Evolutionary conservation across 148 eudicot species (phyloP).

Genomic region (Fallopia convolvulus): DNA sequence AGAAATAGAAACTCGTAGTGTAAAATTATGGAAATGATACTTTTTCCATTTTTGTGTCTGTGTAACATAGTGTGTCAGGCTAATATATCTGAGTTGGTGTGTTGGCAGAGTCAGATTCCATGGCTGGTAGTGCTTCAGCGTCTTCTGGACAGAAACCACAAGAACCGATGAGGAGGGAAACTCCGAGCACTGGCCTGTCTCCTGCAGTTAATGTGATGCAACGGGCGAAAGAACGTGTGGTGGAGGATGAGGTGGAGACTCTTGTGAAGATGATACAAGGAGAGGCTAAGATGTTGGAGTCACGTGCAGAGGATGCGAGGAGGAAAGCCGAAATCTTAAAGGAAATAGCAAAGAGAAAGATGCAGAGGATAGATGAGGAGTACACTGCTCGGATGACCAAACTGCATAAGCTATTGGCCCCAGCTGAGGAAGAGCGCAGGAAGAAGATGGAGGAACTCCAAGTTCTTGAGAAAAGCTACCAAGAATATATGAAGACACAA

Average conservation of each 20-base stretch:
- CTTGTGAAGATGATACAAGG: constrained; percentile 71
- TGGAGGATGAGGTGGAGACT: constrained; percentile 66
- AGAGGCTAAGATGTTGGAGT: constrained; percentile 82
- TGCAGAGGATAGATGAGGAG: constrained; percentile 68
- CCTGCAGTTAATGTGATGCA: constrained; percentile 26
- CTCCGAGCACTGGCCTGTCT: constrained; percentile 19
- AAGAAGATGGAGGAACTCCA: constrained; percentile 69
- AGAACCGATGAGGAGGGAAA: constrained; percentile 26
- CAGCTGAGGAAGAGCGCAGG: constrained; percentile 62
- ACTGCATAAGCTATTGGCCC: constrained; percentile 30
- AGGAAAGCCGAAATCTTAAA: constrained; percentile 77
- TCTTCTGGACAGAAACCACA: constrained; percentile 34
- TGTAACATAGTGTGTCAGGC: not conserved
- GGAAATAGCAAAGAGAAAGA: constrained; percentile 48
- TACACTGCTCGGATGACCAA: constrained; percentile 47
- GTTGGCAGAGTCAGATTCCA: constrained; percentile 47
- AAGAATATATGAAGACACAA: constrained; percentile 72
- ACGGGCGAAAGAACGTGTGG: constrained; percentile 14
- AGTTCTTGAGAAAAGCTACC: constrained; percentile 56
- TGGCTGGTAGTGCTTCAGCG: constrained; percentile 23
- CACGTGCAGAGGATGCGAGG: constrained; percentile 84
- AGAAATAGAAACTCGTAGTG: no score
- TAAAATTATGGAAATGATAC: no score
- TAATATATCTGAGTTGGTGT: not conserved
- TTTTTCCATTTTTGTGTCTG: no score